Evolutionary conservation across 179 eudicot genomes (phyloP).

Genomic region (Silene noctiflora): DNA sequence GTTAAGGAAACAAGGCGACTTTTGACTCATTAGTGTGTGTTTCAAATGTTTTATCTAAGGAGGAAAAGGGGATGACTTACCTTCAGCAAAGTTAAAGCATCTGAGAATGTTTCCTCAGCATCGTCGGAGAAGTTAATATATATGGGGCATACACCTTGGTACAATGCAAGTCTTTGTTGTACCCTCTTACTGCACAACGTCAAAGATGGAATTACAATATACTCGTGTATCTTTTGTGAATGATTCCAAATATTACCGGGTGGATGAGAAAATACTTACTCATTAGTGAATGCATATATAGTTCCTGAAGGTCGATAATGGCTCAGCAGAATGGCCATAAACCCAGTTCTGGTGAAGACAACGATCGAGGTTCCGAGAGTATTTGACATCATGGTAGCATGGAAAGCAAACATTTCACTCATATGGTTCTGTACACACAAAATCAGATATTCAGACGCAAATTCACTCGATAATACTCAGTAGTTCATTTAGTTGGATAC

Average conservation of each 20-base stretch:
- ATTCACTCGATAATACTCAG: not conserved
- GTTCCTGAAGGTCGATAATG: conserved; percentile 85
- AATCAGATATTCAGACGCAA: conserved; percentile 7
- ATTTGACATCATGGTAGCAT: conserved; percentile 88
- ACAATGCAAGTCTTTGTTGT: conserved; percentile 81
- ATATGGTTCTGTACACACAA: conserved; percentile 60
- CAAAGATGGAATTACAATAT: not conserved
- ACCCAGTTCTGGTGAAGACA: conserved; percentile 96
- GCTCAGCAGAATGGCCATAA: conserved; percentile 86
- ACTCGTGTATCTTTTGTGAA: not conserved
- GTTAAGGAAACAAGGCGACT: not conserved
- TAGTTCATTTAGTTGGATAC: not conserved
- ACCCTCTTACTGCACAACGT: conserved; percentile 60
- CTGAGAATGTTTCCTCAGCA: conserved; percentile 76
- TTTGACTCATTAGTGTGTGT: not conserved
- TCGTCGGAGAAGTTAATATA: conserved; percentile 69
- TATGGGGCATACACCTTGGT: conserved; percentile 90
- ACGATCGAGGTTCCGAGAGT: conserved; percentile 78
- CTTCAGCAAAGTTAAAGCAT: conserved; percentile 55
- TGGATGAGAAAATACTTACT: conserved; percentile 69
- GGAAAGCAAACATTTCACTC: conserved; percentile 94
- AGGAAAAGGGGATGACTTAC: conserved; percentile 31
- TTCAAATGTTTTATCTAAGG: not conserved
- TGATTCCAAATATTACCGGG: conserved; percentile 23
- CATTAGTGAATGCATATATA: conserved; percentile 92